A percentile compares a stretch with the other conserved stretches of the same genome.
Conservation (phyloP, 768 basidiomycete genomes). For the Gyrodon lividus region DNA sequence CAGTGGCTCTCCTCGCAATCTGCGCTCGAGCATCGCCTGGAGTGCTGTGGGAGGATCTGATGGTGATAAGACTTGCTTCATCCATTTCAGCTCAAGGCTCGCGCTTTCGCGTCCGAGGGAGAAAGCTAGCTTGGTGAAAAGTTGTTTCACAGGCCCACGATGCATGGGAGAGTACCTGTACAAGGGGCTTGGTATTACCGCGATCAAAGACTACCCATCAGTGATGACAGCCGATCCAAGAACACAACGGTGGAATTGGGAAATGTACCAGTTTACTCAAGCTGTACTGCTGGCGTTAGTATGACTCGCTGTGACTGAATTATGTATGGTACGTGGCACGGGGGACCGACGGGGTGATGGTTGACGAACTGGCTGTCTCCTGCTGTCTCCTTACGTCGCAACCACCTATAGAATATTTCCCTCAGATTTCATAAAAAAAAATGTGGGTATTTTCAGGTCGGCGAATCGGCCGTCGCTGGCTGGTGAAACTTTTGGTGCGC, state of each 20-base stretch:
- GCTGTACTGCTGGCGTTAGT: not conserved
- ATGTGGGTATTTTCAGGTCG: not conserved
- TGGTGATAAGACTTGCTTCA: constrained; percentile 34
- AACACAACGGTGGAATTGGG: not conserved
- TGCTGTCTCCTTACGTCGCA: not conserved
- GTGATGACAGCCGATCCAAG: not conserved
- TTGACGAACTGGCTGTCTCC: not conserved
- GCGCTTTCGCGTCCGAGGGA: constrained; percentile 37
- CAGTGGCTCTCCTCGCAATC: constrained; percentile 72
- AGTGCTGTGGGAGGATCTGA: constrained; percentile 28
- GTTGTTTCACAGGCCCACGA: constrained; percentile 12
- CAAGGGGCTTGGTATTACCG: too few species aligned
- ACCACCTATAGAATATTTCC: constrained; percentile 10
- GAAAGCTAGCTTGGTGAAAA: constrained; percentile 31
- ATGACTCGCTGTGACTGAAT: not conserved
- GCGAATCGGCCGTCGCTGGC: not conserved
- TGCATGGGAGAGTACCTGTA: constrained; percentile 8
- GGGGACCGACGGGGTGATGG: not conserved
- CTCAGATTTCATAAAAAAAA: constrained; percentile 5
- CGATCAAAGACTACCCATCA: constrained; percentile 1
- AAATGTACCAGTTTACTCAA: not conserved
- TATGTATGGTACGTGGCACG: constrained; percentile 3
- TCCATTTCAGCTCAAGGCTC: constrained; percentile 49
- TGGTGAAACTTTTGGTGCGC: not conserved
- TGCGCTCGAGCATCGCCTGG: constrained; percentile 53